Evolutionary conservation across 805 yeast genomes (phyloP).

Genomic region (Candida methanosorbosa): DNA sequence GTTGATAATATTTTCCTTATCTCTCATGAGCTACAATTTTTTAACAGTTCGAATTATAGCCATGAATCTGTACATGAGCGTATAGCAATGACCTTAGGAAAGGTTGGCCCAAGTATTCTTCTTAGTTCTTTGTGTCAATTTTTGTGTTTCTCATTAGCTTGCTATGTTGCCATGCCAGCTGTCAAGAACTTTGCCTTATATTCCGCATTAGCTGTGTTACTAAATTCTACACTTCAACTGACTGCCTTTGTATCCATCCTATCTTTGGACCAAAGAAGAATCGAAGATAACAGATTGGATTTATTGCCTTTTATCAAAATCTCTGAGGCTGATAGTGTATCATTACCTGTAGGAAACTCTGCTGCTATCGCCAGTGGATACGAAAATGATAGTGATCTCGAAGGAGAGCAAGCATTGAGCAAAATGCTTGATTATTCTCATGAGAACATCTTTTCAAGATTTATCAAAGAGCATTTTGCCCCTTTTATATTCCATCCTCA

Average conservation of each 20-base stretch:
- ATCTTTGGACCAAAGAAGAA: slow-evolving; percentile 54
- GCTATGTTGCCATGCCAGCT: slow-evolving; percentile 90
- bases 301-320: slow-evolving; percentile 46
- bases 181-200: slow-evolving; percentile 88
- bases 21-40: slow-evolving; percentile 64
- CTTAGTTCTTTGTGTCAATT: slow-evolving; percentile 71
- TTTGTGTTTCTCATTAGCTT: slow-evolving; percentile 71
- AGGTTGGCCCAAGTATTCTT: slow-evolving; percentile 82
- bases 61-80: slow-evolving; percentile 45
- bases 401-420: slow-evolving; percentile 10
- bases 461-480: slow-evolving; percentile 44
- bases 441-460: slow-evolving; percentile 25
- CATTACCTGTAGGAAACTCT: slow-evolving; percentile 5
- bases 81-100: slow-evolving; percentile 54
- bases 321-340: slow-evolving; percentile 1
- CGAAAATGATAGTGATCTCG: slow-evolving; percentile 4
- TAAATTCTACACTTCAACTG: slow-evolving; percentile 71
- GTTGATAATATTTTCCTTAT: slow-evolving; percentile 87
- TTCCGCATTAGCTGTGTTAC: slow-evolving; percentile 76
- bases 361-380: neutral
- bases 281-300: slow-evolving; percentile 53
- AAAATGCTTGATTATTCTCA: slow-evolving; percentile 14
- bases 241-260: slow-evolving; percentile 74
- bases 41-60: slow-evolving; percentile 29
- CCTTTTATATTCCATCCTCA: slow-evolving; percentile 46